Evolutionary conservation across 805 yeast species (phyloP), one percentile per base, ranked within the genome.

Genomic region (Kodamaea hsintzibuensis): DNA sequence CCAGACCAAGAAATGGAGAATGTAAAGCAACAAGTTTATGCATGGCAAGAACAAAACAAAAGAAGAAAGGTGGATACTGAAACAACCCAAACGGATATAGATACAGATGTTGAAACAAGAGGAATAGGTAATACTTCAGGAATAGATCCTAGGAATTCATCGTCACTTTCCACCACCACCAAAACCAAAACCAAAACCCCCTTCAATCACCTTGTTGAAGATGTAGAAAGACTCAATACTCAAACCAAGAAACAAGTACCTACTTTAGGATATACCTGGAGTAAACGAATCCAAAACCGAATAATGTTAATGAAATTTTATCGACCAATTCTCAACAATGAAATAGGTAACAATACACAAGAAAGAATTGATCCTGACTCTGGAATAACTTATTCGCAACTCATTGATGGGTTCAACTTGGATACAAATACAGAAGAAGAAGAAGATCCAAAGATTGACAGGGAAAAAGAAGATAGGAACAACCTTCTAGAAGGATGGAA

Each of bases 241-340:
- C 42, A 38, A 42, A 58, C 68, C 14, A 66, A 61, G 33, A 58
- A 49, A 33, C 60, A 60, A 14, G 66, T 71, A 1, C 75, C 77
- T 0, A 62, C 73, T 16, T 59, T 72, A 30, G 76, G 76, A 0
- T 69, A 69, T 48, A 62, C 62, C 2, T 72, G 77, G 77, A 55
- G 66, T 2, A 64, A 64, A 35, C 56, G 63, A 12, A 62, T 71
- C 10, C 53, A 55, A 10, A 62, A 63, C 13, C 55, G 72, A 38
- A 58, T 72, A 5, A 50, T 70, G 51, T 54, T 72, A 2, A 60
- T 59, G 64, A 72, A 72, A 51, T 48, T 63, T 6, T 72, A 72
- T 51, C 58, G 57, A 38, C 75, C 74, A 3, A 30, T 51, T 6
- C 12, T 67, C 8, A 54, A 57, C 18, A 35, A 19, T 10, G 42